phyloP scores from a whole-genome alignment of 2,329 filamentous ascomycete genomes.

The Colletotrichum tamarilloi region DNA sequence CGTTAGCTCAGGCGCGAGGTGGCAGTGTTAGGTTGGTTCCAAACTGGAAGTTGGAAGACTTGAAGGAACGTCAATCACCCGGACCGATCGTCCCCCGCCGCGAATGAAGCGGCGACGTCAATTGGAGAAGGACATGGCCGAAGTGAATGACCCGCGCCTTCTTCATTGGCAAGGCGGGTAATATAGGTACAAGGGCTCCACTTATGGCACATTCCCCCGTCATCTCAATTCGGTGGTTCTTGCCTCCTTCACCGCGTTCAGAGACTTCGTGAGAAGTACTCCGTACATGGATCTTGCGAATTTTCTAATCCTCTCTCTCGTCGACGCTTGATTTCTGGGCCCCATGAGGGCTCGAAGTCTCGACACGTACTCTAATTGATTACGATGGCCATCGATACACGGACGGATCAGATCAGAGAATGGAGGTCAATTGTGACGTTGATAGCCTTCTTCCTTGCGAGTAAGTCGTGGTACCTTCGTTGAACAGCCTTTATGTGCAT shows the following conservation, averaged over 20 bases:
- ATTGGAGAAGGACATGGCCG: no score
- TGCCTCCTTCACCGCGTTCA: background rate
- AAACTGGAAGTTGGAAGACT: background rate
- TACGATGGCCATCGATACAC: conserved; percentile 42
- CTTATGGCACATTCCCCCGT: background rate
- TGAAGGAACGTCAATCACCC: background rate
- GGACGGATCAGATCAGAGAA: conserved; percentile 67
- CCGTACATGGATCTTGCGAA: background rate
- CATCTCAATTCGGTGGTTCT: background rate
- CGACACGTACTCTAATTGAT: background rate
- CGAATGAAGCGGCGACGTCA: background rate
- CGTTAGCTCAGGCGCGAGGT: background rate
- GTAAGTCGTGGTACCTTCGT: conserved; percentile 62
- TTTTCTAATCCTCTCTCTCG: background rate
- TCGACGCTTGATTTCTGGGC: background rate
- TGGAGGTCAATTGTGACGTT: conserved; percentile 80
- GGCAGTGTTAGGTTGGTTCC: background rate
- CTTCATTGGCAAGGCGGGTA: background rate
- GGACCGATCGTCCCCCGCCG: background rate
- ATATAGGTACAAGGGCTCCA: background rate
- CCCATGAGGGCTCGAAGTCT: background rate
- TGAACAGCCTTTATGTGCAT: background rate
- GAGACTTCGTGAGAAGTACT: background rate
- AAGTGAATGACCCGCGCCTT: background rate
- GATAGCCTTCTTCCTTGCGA: conserved; percentile 75